Evolutionary conservation across 208 protist genomes (phyloP).

Genomic region (Leishmania mexicana): DNA sequence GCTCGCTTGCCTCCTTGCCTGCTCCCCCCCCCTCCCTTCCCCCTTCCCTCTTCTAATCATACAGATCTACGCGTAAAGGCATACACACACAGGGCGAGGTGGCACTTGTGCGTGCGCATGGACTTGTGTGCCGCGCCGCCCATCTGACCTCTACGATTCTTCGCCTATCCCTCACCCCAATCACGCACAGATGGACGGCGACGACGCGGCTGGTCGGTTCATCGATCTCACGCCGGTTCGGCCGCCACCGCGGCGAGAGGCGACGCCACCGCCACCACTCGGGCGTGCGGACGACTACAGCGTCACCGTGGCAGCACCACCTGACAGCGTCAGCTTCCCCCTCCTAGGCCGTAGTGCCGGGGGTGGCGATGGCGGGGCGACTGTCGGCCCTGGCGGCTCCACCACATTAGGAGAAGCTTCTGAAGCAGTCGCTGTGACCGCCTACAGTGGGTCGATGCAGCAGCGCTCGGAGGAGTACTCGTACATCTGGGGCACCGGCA

Average conservation of each 20-base stretch:
- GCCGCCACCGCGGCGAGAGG: constrained; percentile 35
- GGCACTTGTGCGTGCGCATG: neutral
- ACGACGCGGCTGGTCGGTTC: constrained; percentile 18
- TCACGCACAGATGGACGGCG: constrained; percentile 37
- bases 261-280: neutral
- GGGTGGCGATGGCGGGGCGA: neutral
- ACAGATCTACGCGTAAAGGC: neutral
- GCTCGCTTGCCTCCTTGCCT: neutral
- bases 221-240: constrained; percentile 66
- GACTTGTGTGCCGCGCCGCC: neutral
- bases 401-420: neutral
- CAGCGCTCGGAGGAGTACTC: constrained; percentile 75
- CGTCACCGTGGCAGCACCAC: neutral
- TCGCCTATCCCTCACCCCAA: neutral
- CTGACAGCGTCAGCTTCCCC: neutral
- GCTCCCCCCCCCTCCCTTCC: neutral
- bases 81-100: neutral
- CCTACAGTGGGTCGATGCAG: constrained; percentile 14
- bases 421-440: neutral
- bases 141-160: neutral
- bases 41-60: neutral
- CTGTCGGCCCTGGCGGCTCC: neutral
- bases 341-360: neutral
- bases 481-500: constrained; percentile 91
- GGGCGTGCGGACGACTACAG: neutral